These are phyloP conservation scores for Tricholoma sp. DNA, from an alignment of 768 basidiomycete genomes.

Conservation along the genomic window DNA sequence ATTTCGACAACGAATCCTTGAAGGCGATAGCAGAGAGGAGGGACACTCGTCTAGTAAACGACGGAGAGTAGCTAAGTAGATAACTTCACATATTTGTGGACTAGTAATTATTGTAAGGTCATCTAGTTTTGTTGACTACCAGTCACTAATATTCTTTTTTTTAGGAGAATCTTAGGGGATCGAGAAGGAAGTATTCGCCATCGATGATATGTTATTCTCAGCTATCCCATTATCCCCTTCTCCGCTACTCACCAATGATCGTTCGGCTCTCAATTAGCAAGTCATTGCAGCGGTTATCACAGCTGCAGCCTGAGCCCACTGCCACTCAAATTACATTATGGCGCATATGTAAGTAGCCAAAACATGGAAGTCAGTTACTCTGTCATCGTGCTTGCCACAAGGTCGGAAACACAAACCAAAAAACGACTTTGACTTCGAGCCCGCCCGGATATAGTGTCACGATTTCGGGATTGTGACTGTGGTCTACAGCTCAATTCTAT, in stretches of 20 bases:
- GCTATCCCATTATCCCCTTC: conserved; percentile 24
- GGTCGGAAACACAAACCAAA: conserved; percentile 72
- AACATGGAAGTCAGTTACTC: conserved; percentile 73
- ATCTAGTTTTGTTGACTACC: conserved; percentile 73
- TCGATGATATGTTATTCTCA: conserved; percentile 64
- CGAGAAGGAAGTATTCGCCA: conserved; percentile 71
- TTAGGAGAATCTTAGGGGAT: too few species aligned
- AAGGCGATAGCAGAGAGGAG: conserved; percentile 9
- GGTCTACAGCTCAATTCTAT: conserved; percentile 38
- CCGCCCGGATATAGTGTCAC: conserved; percentile 36
- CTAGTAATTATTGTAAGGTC: too few species aligned
- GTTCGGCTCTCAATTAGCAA: conserved; percentile 26
- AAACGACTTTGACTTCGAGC: conserved; percentile 57
- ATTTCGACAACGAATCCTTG: conserved; percentile 5
- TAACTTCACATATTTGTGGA: conserved; percentile 53
- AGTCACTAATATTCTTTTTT: too few species aligned
- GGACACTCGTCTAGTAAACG: conserved; percentile 14
- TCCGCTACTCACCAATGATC: conserved; percentile 28
- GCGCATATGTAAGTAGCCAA: conserved; percentile 81
- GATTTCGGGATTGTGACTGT: conserved; percentile 54
- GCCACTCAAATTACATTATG: conserved; percentile 49
- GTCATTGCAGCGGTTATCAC: conserved; percentile 11
- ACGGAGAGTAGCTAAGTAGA: conserved; percentile 34
- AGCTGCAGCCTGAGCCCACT: conserved; percentile 20
- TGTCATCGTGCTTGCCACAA: conserved; percentile 71